Base-by-base conservation (phyloP, 163 green algal species). In the Scenedesmus sp. region DNA sequence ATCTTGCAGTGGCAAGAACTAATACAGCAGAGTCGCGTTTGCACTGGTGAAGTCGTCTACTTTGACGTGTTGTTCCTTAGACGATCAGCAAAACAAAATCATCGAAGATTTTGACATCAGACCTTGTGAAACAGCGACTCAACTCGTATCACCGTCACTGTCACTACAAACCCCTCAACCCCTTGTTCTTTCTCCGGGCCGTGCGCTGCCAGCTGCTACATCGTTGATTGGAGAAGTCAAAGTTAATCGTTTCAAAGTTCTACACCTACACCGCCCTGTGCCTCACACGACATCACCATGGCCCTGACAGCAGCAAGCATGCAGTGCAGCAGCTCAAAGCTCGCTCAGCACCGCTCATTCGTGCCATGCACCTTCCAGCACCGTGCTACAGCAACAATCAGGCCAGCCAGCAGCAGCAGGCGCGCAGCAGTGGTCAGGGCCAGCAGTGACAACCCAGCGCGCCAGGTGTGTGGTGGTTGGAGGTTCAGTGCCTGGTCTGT, bases 361-460 rank as follows among this genome's bases (percentile, higher is more conserved):
- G 66, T 76, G 66, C 66, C 66, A 76, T 76, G 66, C 66, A 76
- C 66, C 16, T 6, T 34, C 66, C n/a, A 26, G 66, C 15, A 34
- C 66, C 66, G 26, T 26, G 16, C 66, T 16, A 18, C 16, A 26
- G 16, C 15, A 34, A 26, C 2, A 34, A 34, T 76, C 16, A 16
- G 34, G 26, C 76, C 76, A 18, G 76, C 10, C 7, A 84, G 76
- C 76, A 56, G 26, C 76, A 57, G 26, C 76, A 84, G 76, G 34
- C 34, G 76, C 76, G 34, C 34, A 56, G 3, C 34, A 55, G 2
- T 13, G 23, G 86, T 84, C 15, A 34, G 67, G 86, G 74, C 57
- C 5, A 64, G 56, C 74, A 76, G 73, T 76, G 73, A 87, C 74
- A 86, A 86, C 87, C 87, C 87, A 12, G 57, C 84, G 23, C 79